Conservation (phyloP, 805 yeast genomes). For the Nakazawaea pomicola region DNA sequence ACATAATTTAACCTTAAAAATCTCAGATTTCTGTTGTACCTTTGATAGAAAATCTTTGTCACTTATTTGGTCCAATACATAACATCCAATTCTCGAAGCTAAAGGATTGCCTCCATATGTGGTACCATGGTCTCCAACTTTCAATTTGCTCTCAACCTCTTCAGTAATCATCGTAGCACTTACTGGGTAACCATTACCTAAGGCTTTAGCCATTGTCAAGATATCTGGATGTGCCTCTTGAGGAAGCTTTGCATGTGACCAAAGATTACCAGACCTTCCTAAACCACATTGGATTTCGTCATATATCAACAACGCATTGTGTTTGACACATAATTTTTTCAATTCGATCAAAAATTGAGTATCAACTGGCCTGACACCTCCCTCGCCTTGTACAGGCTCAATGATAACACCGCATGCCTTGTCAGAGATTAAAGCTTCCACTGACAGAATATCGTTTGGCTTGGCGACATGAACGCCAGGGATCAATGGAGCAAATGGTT, state of each 20-base stretch:
- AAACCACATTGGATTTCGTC: slow-evolving; percentile 98
- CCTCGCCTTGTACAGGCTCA: slow-evolving; percentile 98
- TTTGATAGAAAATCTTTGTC: slow-evolving; percentile 50
- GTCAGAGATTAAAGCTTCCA: slow-evolving; percentile 49
- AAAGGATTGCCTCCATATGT: slow-evolving; percentile 97
- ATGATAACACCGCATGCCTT: slow-evolving; percentile 88
- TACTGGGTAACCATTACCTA: slow-evolving; percentile 95
- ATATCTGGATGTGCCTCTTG: slow-evolving; percentile 90
- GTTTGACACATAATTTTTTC: slow-evolving; percentile 59
- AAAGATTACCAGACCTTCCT: slow-evolving; percentile 85
- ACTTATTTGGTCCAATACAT: slow-evolving; percentile 68
- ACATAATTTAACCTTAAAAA: slow-evolving; percentile 46
- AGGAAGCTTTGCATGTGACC: slow-evolving; percentile 85
- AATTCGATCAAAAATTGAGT: slow-evolving; percentile 60
- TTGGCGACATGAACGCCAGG: slow-evolving; percentile 78
- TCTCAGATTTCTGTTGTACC: slow-evolving; percentile 57
- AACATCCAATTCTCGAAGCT: slow-evolving; percentile 74
- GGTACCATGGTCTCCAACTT: slow-evolving; percentile 96
- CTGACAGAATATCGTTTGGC: slow-evolving; percentile 54
- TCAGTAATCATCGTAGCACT: slow-evolving; percentile 90
- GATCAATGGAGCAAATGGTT: slow-evolving; percentile 86
- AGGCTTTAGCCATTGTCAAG: slow-evolving; percentile 89
- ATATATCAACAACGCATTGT: slow-evolving; percentile 74
- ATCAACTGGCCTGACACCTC: slow-evolving; percentile 76
- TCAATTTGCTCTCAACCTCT: slow-evolving; percentile 62